phyloP scores from a whole-genome alignment of 2,329 filamentous ascomycete genomes.

The Paraphaeosphaeria minitans region DNA sequence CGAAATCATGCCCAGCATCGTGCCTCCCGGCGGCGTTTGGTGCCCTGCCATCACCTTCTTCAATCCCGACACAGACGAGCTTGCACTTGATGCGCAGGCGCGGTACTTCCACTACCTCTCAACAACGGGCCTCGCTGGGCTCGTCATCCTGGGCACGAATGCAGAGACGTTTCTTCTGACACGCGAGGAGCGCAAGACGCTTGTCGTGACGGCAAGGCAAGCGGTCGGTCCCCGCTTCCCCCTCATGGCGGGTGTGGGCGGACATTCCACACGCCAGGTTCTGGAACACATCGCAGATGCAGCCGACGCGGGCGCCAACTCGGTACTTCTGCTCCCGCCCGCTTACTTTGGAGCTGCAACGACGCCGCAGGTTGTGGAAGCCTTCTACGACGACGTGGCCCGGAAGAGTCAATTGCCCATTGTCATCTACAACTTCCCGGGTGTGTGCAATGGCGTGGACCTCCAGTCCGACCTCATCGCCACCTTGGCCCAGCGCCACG shows the following conservation, averaged over 20 bases:
- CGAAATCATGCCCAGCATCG: conserved; percentile 15
- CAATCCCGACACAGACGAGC: conserved; percentile 42
- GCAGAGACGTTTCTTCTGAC: conserved; percentile 52
- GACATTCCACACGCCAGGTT: conserved; percentile 49
- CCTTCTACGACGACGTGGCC: conserved; percentile 57
- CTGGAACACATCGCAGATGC: conserved; percentile 48
- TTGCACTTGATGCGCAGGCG: conserved; percentile 46
- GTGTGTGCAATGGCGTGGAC: conserved; percentile 68
- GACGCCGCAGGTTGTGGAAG: conserved; percentile 46
- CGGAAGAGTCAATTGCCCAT: conserved; percentile 63
- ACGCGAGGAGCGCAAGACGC: conserved; percentile 44
- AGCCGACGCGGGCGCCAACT: conserved; percentile 46
- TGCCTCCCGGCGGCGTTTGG: conserved; percentile 28
- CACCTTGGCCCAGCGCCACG: conserved; percentile 57
- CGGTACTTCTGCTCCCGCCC: conserved; percentile 48
- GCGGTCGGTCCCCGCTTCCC: conserved; percentile 47
- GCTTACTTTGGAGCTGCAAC: conserved; percentile 51
- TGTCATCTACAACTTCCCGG: conserved; percentile 75
- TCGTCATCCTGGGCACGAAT: conserved; percentile 50
- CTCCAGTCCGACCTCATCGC: conserved; percentile 68
- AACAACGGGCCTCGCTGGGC: conserved; percentile 48
- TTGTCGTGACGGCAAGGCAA: conserved; percentile 45
- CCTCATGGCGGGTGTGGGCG: conserved; percentile 49
- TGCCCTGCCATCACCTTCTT: conserved; percentile 51
- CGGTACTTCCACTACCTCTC: conserved; percentile 51